Conservation (phyloP, 345 rosid genomes). For the Salix arbutifolia region DNA sequence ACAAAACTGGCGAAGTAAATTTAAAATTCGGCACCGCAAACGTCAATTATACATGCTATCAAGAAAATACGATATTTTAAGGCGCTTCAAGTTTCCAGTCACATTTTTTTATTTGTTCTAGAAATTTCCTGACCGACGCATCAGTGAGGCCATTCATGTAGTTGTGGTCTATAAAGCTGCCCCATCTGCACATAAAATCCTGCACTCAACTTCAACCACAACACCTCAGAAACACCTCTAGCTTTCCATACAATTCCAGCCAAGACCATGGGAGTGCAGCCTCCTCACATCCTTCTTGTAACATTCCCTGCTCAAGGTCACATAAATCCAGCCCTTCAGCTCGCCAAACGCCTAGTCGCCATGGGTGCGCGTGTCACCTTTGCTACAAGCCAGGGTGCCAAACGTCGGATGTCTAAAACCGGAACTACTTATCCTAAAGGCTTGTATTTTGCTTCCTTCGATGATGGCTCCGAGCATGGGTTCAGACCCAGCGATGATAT, state of each 20-base stretch:
- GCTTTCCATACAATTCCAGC: neutral
- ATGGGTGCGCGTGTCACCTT: neutral
- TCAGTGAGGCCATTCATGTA: no score
- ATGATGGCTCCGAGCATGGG: neutral
- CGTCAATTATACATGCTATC: no score
- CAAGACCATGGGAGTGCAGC: neutral
- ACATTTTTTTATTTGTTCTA: no score
- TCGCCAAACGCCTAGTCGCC: slow-evolving; percentile 3
- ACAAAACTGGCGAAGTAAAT: no score
- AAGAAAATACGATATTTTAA: no score
- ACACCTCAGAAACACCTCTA: no score
- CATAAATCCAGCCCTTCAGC: slow-evolving; percentile 6
- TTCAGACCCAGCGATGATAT: neutral
- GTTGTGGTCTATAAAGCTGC: neutral
- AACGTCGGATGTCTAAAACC: neutral
- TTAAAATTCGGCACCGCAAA: no score
- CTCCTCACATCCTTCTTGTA: slow-evolving; percentile 3
- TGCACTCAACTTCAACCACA: neutral
- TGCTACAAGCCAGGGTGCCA: neutral
- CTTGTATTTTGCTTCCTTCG: neutral
- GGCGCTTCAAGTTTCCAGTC: no score
- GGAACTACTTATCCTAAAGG: neutral
- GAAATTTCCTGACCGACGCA: no score
- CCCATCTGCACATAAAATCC: neutral
- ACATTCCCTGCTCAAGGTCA: slow-evolving; percentile 5